Base-by-base conservation (phyloP, 441 rosid species). In the Codiaeum variegatum region DNA sequence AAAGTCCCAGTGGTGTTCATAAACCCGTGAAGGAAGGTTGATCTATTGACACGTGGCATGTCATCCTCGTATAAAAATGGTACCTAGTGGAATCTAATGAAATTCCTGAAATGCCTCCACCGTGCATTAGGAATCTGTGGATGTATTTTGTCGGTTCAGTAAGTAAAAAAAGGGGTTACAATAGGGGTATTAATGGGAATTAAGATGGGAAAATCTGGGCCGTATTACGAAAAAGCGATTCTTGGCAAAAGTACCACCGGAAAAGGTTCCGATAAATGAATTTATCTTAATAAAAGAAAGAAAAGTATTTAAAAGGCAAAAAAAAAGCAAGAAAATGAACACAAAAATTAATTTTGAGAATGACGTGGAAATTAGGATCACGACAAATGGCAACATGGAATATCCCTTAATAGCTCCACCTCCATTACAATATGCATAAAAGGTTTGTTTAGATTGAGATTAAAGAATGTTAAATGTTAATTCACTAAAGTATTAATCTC, bases 11-110 rank as follows among this genome's bases (percentile, higher is more conserved):
- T 83, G 87, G 85, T 70, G 75, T 77, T 80, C 79, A 74, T 72
- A 69, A 59, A 74, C 59, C 76, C 83, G 84, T 69, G 79, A 82
- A 83, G 77, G 88, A 67, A 78, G 93, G 95, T 80, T 62, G 84
- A 86, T 72, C 73, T 71, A 1, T 2, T 55, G 87, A 90, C 94
- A 90, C 97, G 99, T 88, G 87, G 87, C 80, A 7, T 67, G 31
- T 81, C 92, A 71, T 83, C 89, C 82, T 73, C 51, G 55, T 7
- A 66, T 51, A 12, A 52, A 40, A 60, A 15, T 38, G 73, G 40
- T 51, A 62, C n/a, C 31, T 28, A 0, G 16, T 24, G 19, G 51
- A 21, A 38, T 10, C 1, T 15, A n/a, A 6, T 23, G 29, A 62
- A 70, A 44, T 74, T 44, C 63, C 52, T 10, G 9, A 54, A 59